Evolutionary conservation across 768 basidiomycete species (phyloP).

Genomic region (Gyrodon lividus): DNA sequence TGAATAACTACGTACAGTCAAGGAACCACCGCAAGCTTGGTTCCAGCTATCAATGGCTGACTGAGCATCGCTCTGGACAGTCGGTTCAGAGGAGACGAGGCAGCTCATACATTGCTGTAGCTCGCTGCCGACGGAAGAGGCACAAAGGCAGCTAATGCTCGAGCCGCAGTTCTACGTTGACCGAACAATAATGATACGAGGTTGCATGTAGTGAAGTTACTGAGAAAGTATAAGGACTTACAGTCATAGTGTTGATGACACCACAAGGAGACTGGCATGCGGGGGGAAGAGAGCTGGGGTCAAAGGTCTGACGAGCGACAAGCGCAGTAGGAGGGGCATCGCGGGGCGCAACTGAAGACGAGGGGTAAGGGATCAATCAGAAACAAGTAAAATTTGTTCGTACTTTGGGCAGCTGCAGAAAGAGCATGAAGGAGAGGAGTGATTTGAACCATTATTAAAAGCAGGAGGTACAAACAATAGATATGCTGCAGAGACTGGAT

Average conservation of each 20-base stretch:
- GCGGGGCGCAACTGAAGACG: not conserved
- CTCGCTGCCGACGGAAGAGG: conserved; percentile 6
- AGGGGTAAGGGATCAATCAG: not conserved
- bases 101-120: conserved; percentile 22
- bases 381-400: not conserved
- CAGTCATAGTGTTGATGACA: conserved; percentile 18
- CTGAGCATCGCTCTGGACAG: conserved; percentile 7
- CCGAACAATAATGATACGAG: not conserved
- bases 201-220: not conserved
- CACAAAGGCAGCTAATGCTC: conserved; percentile 13
- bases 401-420: conserved; percentile 15
- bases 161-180: conserved; percentile 9
- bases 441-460: conserved; percentile 22
- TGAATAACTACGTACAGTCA: conserved; percentile 14
- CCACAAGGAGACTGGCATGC: conserved; percentile 21
- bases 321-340: conserved; percentile 9
- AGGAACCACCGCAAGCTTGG: conserved; percentile 10
- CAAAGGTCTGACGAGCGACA: conserved; percentile 18
- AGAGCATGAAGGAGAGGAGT: conserved; percentile 14
- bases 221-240: conserved; percentile 5
- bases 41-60: conserved; percentile 15
- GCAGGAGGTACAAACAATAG: not conserved
- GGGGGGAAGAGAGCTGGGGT: conserved; percentile 10
- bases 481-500: not conserved
- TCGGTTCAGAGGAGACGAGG: conserved; percentile 3